phyloP scores from a whole-genome alignment of 176 grass and related monocot genomes.

The Juncus inflexus region DNA sequence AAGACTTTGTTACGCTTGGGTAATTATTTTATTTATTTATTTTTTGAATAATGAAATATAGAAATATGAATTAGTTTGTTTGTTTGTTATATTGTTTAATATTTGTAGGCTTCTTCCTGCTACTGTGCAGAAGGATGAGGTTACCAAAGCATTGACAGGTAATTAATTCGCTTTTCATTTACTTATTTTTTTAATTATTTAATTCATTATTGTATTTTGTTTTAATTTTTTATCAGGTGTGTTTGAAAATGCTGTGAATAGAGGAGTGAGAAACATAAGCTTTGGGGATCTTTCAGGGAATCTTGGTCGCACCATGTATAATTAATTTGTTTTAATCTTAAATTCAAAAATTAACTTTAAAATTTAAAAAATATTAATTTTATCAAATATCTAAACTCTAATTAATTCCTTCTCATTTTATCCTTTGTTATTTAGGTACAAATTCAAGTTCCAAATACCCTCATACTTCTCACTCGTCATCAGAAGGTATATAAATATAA shows the following conservation, averaged over 20 bases:
- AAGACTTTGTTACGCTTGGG: constrained; percentile 97
- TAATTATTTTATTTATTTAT: constrained; percentile 35
- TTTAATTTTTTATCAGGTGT: constrained; percentile 54
- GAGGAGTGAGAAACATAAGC: constrained; percentile 92
- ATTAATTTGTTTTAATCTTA: constrained; percentile 26
- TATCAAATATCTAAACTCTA: constrained; percentile 9
- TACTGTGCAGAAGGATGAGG: constrained; percentile 88
- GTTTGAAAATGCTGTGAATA: constrained; percentile 95
- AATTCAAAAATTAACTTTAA: constrained; percentile 9
- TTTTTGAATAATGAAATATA: too few species aligned
- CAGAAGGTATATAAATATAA: constrained; percentile 60
- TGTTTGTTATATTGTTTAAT: constrained; percentile 5
- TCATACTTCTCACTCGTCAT: constrained; percentile 99
- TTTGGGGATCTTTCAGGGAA: constrained; percentile 95
- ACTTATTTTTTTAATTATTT: too few species aligned
- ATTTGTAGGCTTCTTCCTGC: constrained; percentile 81
- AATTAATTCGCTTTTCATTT: background rate
- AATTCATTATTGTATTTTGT: background rate
- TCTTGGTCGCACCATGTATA: constrained; percentile 93
- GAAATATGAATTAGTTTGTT: too few species aligned
- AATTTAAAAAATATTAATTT: background rate
- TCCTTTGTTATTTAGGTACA: constrained; percentile 62
- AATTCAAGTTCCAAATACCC: constrained; percentile 97
- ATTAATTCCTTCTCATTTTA: constrained; percentile 33
- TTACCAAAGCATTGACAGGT: constrained; percentile 97